A percentile compares a stretch with the other conserved stretches of the same genome.
Conservation (phyloP, 2,329 filamentous ascomycete species). For the Ophiostoma novo-ulmi region DNA sequence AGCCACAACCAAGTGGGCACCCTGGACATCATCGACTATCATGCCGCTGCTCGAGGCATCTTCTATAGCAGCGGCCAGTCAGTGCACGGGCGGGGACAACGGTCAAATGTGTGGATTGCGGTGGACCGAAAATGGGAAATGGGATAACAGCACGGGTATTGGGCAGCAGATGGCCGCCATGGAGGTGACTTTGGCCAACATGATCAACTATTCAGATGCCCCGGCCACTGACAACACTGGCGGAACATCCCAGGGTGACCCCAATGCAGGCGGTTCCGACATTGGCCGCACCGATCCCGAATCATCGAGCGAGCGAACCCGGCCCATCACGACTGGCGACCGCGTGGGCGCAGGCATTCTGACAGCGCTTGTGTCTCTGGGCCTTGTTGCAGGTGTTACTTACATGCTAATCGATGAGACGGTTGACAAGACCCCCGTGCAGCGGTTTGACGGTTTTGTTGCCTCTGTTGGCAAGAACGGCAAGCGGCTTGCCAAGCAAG, state of each 20-base stretch:
- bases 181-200: conserved; percentile 58
- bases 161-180: conserved; percentile 68
- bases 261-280: conserved; percentile 35
- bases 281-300: conserved; percentile 17
- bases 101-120: conserved; percentile 55
- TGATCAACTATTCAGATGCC: conserved; percentile 43
- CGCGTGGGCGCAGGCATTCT: conserved; percentile 26
- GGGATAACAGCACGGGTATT: conserved; percentile 57
- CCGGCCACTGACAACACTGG: conserved; percentile 42
- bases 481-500: conserved; percentile 19
- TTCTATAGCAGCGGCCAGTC: conserved; percentile 51
- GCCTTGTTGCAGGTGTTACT: conserved; percentile 48
- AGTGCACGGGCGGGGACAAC: conserved; percentile 54
- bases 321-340: conserved; percentile 22
- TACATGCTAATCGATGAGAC: conserved; percentile 49
- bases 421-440: conserved; percentile 33
- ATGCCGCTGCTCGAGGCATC: conserved; percentile 51
- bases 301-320: neutral
- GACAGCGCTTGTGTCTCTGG: conserved; percentile 45
- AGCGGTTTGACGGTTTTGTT: conserved; percentile 34
- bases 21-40: conserved; percentile 50
- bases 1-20: conserved; percentile 58
- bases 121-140: conserved; percentile 45
- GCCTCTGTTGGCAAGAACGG: conserved; percentile 15
- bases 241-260: conserved; percentile 47